Evolutionary conservation across 345 rosid genomes (phyloP).

Genomic region (Brassica nigra): DNA sequence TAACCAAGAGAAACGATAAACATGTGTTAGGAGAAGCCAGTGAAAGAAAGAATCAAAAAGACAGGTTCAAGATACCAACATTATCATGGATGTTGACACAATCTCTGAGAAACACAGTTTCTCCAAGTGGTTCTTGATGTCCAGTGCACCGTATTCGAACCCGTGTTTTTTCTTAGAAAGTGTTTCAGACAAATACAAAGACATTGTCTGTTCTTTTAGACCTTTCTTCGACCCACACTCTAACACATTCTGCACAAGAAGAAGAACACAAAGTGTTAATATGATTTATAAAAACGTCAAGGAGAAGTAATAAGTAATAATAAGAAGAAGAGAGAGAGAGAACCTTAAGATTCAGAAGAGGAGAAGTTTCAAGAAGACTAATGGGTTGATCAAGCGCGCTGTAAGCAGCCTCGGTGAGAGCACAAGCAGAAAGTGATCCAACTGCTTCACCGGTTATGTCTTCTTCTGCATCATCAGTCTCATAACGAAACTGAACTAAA

Average conservation of each 20-base stretch:
- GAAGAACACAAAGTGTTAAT: background rate
- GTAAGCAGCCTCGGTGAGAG: constrained; percentile 91
- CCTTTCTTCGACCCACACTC: constrained; percentile 82
- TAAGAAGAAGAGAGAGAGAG: constrained; percentile 34
- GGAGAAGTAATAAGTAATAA: background rate
- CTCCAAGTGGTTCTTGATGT: constrained; percentile 79
- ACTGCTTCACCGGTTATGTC: constrained; percentile 69
- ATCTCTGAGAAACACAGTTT: constrained; percentile 67
- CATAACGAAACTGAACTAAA: constrained; percentile 71
- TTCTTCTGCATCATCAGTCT: constrained; percentile 35
- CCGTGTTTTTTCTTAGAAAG: constrained; percentile 79
- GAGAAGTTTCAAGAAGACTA: constrained; percentile 62
- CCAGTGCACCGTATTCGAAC: constrained; percentile 81
- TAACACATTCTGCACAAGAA: constrained; percentile 61
- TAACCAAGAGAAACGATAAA: constrained; percentile 34
- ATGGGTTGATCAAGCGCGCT: constrained; percentile 94
- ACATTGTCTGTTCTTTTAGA: constrained; percentile 55
- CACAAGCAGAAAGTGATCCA: constrained; percentile 83
- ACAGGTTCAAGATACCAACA: constrained; percentile 50
- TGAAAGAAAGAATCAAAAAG: background rate
- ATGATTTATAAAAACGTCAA: background rate
- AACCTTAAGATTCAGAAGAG: constrained; percentile 43
- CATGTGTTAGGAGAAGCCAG: constrained; percentile 21
- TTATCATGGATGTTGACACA: constrained; percentile 67
- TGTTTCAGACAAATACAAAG: constrained; percentile 69